Evolutionary conservation across 129 eudicot species (phyloP).

Genomic region (Arctium lappa): DNA sequence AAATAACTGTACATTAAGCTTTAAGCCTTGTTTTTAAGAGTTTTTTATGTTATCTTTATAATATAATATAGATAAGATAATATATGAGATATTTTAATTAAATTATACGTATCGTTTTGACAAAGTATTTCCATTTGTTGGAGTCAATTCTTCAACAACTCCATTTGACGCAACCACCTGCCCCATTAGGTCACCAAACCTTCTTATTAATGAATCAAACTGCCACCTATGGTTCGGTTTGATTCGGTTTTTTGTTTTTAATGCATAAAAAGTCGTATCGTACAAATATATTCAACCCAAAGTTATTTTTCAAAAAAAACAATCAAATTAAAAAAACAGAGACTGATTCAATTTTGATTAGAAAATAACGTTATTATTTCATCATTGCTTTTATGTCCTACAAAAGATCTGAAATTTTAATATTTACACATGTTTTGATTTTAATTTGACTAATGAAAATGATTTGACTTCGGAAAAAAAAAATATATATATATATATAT

Average conservation of each 20-base stretch:
- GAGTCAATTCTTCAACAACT: conserved; percentile 26
- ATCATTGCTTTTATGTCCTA: background rate
- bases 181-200: conserved; percentile 18
- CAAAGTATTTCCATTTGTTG: conserved; percentile 21
- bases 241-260: background rate
- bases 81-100: background rate
- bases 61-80: no score
- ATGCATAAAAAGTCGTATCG: background rate
- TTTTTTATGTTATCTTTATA: no score
- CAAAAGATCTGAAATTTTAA: background rate
- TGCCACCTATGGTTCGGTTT: conserved; percentile 6
- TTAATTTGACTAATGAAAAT: background rate
- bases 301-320: background rate
- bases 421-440: background rate
- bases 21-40: no score
- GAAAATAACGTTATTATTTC: background rate
- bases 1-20: no score
- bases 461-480: conserved; percentile 8
- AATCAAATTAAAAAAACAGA: background rate
- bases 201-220: conserved; percentile 24
- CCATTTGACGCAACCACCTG: conserved; percentile 27
- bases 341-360: background rate
- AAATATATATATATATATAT: no score
- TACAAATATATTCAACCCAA: background rate
- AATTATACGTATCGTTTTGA: conserved; percentile 7